Base-by-base conservation (phyloP, 768 basidiomycete genomes). In the Collybiopsis confluens region DNA sequence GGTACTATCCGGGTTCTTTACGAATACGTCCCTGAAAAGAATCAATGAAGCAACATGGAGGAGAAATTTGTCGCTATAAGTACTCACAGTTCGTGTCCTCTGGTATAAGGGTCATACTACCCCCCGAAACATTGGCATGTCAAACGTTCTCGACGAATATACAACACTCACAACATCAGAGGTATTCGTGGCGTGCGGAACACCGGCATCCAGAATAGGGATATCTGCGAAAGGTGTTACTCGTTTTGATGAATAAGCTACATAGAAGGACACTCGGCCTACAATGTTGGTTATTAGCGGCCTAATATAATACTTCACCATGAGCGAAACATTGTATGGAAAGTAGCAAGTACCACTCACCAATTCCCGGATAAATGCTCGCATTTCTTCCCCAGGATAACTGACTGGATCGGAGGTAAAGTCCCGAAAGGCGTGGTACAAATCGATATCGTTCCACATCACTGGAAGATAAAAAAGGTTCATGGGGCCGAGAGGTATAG, bases 401-500 rank as follows among this genome's bases (percentile, higher is more conserved):
- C 71, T 77, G 26, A 81, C 76, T 10, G 85, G 85, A 62, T 88
- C 86, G 6, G 77, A 67, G 4, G 87, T 89, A 58, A 88, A 87
- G 65, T 86, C 86, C 15, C 87, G 76, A 33, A 77, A 71, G 24
- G 84, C 79, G 58, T 86, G 81, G 59, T 86, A 88, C 50, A 88
- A 56, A 66, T 89, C 86, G 56, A 89, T 86, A 59, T 88, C 87
- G 61, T 85, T 88, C 87, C 87, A 89, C 76, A 86, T 86, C 40
- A 82, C 85, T 85, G 33, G n/a, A 5, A 33, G 30, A 33, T 33
- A 33, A 41, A 13, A 47, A 51, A n/a, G 20, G 18, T 47, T 28
- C 24, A 43, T 9, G 13, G 45, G 27, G 40, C 10, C 30, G 33
- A 13, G 13, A 41, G 26, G 58, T 10, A 16, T 4, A 24, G 21